A percentile compares a stretch with the other conserved stretches of the same genome.
phyloP scores from a whole-genome alignment of 1,284 basidiomycete genomes.

The Cutaneotrichosporon daszewskae region DNA sequence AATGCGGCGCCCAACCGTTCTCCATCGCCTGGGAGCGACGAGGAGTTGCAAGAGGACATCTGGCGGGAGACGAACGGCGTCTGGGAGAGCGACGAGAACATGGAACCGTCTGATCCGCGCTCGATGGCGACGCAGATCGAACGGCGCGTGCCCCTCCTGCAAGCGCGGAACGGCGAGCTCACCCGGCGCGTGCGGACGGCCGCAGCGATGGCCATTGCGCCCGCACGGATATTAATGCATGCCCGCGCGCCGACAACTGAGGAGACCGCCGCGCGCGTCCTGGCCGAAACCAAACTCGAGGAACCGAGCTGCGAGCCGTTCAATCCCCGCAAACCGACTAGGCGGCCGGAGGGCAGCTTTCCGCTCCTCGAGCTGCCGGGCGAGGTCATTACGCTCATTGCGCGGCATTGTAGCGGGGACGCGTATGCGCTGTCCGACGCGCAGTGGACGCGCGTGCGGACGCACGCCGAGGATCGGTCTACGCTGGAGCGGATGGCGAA shows the following conservation, averaged over 20 bases:
- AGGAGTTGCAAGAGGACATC: constrained; percentile 1
- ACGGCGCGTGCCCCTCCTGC: constrained; percentile 23
- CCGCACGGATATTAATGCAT: constrained; percentile 35
- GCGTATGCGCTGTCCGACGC: constrained; percentile 29
- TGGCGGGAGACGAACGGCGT: constrained; percentile 2
- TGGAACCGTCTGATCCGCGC: constrained; percentile 8
- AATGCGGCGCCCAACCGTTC: neutral
- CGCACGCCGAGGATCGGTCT: constrained; percentile 23
- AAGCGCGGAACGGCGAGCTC: constrained; percentile 34
- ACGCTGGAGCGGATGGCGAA: constrained; percentile 12
- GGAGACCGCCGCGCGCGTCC: constrained; percentile 21
- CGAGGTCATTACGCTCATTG: constrained; percentile 34
- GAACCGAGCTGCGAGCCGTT: neutral
- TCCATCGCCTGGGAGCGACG: constrained; percentile 1
- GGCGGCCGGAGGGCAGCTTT: no score
- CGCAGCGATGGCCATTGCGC: constrained; percentile 19
- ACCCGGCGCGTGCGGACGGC: constrained; percentile 27
- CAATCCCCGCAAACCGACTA: neutral
- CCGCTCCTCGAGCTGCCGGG: constrained; percentile 34
- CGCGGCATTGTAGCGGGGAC: constrained; percentile 30
- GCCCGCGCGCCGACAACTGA: constrained; percentile 18
- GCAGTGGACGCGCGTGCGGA: constrained; percentile 30
- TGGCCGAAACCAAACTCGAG: constrained; percentile 10
- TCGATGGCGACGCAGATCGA: constrained; percentile 21
- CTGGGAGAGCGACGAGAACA: constrained; percentile 8